These are phyloP conservation scores for Akebia trifoliata DNA, from an alignment of 164 flowering plant species.

Conservation along the genomic window DNA sequence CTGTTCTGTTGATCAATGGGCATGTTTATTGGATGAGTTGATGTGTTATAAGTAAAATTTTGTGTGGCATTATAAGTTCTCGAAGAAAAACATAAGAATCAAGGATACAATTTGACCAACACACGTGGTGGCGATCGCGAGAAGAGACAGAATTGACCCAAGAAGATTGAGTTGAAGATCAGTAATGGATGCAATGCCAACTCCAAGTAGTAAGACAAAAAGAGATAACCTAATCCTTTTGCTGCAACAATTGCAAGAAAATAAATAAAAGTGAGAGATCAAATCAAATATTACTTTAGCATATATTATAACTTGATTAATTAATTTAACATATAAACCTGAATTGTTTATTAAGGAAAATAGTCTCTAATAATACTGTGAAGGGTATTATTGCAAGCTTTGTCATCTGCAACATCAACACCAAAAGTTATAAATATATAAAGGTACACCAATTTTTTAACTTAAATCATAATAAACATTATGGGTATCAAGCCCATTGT, in stretches of 20 bases:
- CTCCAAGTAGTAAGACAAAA: conserved; percentile 69
- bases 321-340: conserved; percentile 40
- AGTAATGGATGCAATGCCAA: conserved; percentile 91
- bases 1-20: too few relatives aligned
- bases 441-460: neutral
- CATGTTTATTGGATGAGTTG: too few relatives aligned
- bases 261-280: neutral
- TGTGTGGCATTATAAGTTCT: too few relatives aligned
- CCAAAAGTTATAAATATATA: neutral
- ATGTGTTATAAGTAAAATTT: too few relatives aligned
- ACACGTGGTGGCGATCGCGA: conserved; percentile 95
- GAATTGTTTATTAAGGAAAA: conserved; percentile 85
- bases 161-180: conserved; percentile 92
- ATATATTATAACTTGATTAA: neutral
- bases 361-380: conserved; percentile 84
- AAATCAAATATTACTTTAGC: neutral
- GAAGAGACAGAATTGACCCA: conserved; percentile 73
- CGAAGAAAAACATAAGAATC: neutral
- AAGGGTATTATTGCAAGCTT: conserved; percentile 98
- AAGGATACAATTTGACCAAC: conserved; percentile 97
- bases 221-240: conserved; percentile 81
- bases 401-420: conserved; percentile 70
- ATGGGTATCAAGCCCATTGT: neutral
- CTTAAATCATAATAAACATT: too few relatives aligned
- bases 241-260: conserved; percentile 37